These are phyloP conservation scores for Trichoderma atrobrunneum DNA, from an alignment of 2,329 filamentous ascomycete species.

Conservation along the genomic window DNA sequence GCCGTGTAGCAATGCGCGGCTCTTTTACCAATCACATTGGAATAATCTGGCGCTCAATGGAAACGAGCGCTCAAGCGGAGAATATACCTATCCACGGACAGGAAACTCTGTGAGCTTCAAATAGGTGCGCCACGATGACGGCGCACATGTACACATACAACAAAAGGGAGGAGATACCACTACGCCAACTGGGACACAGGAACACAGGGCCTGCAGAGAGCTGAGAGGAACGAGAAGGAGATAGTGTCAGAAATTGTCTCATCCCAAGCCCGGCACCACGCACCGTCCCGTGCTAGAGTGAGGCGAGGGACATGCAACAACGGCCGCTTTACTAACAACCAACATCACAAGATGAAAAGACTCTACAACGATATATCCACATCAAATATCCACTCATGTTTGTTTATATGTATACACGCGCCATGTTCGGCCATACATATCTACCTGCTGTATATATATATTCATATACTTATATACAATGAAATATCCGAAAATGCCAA, in stretches of 20 bases:
- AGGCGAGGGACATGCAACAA: background rate
- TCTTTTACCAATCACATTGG: too few relatives aligned
- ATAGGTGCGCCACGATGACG: background rate
- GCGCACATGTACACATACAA: background rate
- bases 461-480: conserved; percentile 23
- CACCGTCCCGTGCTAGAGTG: background rate
- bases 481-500: conserved; percentile 21
- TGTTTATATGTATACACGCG: background rate
- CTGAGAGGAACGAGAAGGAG: background rate
- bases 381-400: background rate
- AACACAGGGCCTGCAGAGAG: background rate
- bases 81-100: background rate
- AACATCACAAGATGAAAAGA: background rate
- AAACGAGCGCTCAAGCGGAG: background rate
- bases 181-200: background rate
- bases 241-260: background rate
- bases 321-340: background rate
- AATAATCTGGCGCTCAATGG: background rate
- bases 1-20: background rate
- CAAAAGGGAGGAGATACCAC: background rate
- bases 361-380: background rate
- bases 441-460: conserved; percentile 15
- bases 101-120: too few relatives aligned
- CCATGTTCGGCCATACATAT: background rate
- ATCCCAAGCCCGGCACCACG: background rate